A percentile compares a stretch with the other conserved stretches of the same genome.
Conservation (phyloP, 345 rosid species). For the Crucihimalaya himalaica region DNA sequence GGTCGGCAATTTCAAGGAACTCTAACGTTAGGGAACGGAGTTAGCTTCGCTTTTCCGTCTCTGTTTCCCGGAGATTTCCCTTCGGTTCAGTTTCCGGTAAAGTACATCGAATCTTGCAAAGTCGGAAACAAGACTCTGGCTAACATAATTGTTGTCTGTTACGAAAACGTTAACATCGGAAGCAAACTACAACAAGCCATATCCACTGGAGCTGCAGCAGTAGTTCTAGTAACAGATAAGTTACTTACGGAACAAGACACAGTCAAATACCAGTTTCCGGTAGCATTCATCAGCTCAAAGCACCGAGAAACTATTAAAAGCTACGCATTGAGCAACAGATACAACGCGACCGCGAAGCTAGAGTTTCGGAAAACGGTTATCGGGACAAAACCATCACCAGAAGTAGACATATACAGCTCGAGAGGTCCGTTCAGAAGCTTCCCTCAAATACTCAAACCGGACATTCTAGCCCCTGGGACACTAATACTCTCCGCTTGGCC, state of each 20-base stretch:
- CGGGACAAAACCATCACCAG: slow-evolving; percentile 45
- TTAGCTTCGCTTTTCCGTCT: slow-evolving; percentile 36
- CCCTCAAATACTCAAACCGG: slow-evolving; percentile 58
- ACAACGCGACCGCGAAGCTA: slow-evolving; percentile 34
- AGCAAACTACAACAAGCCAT: slow-evolving; percentile 28
- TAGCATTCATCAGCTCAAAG: slow-evolving; percentile 35
- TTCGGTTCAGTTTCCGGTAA: slow-evolving; percentile 34
- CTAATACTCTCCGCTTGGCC: slow-evolving; percentile 54
- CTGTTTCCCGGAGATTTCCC: slow-evolving; percentile 46
- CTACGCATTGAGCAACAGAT: slow-evolving; percentile 16
- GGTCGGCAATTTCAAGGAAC: slow-evolving; percentile 42
- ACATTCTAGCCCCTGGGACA: slow-evolving; percentile 59
- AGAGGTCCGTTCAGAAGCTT: slow-evolving; percentile 57
- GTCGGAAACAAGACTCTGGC: slow-evolving; percentile 7
- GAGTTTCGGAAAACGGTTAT: slow-evolving; percentile 45
- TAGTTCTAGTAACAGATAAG: slow-evolving; percentile 40
- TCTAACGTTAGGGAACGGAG: slow-evolving; percentile 45
- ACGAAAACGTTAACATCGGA: slow-evolving; percentile 24
- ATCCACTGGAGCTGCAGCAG: slow-evolving; percentile 38
- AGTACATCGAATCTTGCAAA: slow-evolving; percentile 30
- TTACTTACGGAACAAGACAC: slow-evolving; percentile 25
- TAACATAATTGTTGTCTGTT: slow-evolving; percentile 43
- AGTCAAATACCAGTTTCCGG: slow-evolving; percentile 24
- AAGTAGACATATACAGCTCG: slow-evolving; percentile 47
- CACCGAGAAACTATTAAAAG: slow-evolving; percentile 21